Evolutionary conservation across 805 yeast species (phyloP).

Genomic region (Wickerhamomyces sydowiorum): DNA sequence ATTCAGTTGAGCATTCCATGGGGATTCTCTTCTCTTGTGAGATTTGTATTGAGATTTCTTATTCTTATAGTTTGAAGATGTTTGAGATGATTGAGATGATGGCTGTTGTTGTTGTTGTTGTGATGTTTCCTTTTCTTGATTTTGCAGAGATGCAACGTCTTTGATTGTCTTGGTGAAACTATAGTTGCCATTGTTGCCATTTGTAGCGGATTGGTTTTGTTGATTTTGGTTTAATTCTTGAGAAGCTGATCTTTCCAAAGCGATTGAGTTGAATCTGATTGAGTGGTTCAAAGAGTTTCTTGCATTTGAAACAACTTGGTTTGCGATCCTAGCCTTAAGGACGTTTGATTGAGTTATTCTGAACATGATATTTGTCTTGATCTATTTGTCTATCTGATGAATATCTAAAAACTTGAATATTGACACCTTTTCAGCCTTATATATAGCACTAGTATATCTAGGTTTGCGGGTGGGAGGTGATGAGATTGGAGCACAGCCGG

Average conservation of each 20-base stretch:
- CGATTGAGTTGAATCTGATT: slow-evolving; percentile 30
- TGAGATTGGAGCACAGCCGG: too few relatives aligned
- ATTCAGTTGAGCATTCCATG: slow-evolving; percentile 43
- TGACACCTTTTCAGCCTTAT: too few relatives aligned
- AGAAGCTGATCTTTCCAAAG: slow-evolving; percentile 25
- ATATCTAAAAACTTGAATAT: too few relatives aligned
- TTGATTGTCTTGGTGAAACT: slow-evolving; percentile 23
- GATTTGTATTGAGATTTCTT: slow-evolving; percentile 12
- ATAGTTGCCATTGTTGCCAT: slow-evolving; percentile 14
- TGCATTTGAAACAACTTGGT: slow-evolving; percentile 32
- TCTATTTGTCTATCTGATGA: too few relatives aligned
- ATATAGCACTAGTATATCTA: too few relatives aligned
- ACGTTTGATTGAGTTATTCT: slow-evolving; percentile 28
- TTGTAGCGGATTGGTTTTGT: slow-evolving; percentile 19
- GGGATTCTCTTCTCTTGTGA: slow-evolving; percentile 27
- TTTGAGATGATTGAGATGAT: background rate
- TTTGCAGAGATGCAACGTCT: slow-evolving; percentile 23
- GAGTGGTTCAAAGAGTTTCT: slow-evolving; percentile 33
- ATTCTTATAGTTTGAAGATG: slow-evolving; percentile 1
- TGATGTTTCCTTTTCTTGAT: slow-evolving; percentile 4
- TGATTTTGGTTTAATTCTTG: slow-evolving; percentile 5
- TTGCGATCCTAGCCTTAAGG: slow-evolving; percentile 31
- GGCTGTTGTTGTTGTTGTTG: too few relatives aligned
- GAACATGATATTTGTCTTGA: slow-evolving; percentile 8
- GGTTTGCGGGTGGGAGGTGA: too few relatives aligned